phyloP scores from a whole-genome alignment of 1,139 yeast species.

The Candida frijolesensis region DNA sequence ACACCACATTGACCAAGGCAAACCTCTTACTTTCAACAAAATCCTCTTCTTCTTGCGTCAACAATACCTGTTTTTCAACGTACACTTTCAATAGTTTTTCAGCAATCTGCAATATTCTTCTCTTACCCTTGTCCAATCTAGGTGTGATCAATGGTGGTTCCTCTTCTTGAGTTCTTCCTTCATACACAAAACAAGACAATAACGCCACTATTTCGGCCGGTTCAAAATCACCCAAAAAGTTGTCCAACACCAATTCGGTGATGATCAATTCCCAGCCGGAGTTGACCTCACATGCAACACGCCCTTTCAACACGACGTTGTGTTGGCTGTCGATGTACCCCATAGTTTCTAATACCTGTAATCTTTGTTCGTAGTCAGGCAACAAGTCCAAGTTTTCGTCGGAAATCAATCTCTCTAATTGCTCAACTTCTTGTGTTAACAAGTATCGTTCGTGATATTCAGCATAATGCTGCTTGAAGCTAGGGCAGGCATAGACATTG shows the following conservation, averaged over 20 bases:
- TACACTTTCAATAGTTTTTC: slow-evolving; percentile 63
- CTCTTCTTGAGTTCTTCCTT: slow-evolving; percentile 71
- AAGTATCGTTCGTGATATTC: slow-evolving; percentile 49
- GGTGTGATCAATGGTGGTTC: slow-evolving; percentile 74
- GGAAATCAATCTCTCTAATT: slow-evolving; percentile 64
- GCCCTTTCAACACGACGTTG: slow-evolving; percentile 81
- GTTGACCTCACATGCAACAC: slow-evolving; percentile 86
- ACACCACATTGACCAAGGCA: slow-evolving; percentile 89
- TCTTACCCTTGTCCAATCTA: slow-evolving; percentile 76
- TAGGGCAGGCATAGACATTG: slow-evolving; percentile 31
- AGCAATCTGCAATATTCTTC: slow-evolving; percentile 70
- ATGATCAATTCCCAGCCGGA: slow-evolving; percentile 88
- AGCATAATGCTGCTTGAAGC: slow-evolving; percentile 51
- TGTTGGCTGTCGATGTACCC: slow-evolving; percentile 76
- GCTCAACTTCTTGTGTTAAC: slow-evolving; percentile 53
- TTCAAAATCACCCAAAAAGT: slow-evolving; percentile 89
- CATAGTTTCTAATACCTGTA: slow-evolving; percentile 70
- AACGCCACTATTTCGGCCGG: slow-evolving; percentile 96
- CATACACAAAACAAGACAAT: slow-evolving; percentile 88
- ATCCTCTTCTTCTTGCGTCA: slow-evolving; percentile 85
- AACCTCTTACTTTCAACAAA: slow-evolving; percentile 83
- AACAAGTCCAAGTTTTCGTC: slow-evolving; percentile 87
- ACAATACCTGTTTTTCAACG: slow-evolving; percentile 65
- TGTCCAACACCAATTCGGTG: slow-evolving; percentile 87
- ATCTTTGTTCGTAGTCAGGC: slow-evolving; percentile 92